Evolutionary conservation across 2,329 filamentous ascomycete genomes (phyloP).

Genomic region (Alternaria sp.): DNA sequence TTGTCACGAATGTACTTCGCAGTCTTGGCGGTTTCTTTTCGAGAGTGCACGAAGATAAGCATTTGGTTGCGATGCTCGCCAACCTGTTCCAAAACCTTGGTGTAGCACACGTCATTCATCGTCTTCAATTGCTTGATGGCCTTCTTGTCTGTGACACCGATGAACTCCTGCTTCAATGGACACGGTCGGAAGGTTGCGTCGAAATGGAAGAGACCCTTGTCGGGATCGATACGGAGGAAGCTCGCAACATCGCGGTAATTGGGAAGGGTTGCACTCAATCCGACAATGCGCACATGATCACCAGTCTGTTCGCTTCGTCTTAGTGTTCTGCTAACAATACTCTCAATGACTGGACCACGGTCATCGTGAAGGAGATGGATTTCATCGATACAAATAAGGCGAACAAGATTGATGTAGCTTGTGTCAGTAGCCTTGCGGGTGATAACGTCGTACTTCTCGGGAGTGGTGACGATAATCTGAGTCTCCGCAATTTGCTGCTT

Average conservation of each 20-base stretch:
- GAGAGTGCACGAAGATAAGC: constrained; percentile 98
- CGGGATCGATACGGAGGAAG: constrained; percentile 87
- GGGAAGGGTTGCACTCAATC: constrained; percentile 91
- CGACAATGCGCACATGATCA: constrained; percentile 88
- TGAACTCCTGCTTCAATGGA: constrained; percentile 94
- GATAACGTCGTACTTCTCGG: constrained; percentile 99
- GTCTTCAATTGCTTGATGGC: constrained; percentile 98
- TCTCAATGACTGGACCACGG: constrained; percentile 93
- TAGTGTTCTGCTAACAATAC: constrained; percentile 94
- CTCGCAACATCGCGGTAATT: constrained; percentile 97
- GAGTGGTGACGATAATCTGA: constrained; percentile 96
- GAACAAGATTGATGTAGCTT: constrained; percentile 96
- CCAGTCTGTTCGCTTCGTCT: constrained; percentile 92
- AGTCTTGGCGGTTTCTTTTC: constrained; percentile 98
- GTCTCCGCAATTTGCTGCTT: constrained; percentile 99
- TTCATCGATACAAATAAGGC: constrained; percentile 95
- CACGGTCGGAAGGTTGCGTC: constrained; percentile 94
- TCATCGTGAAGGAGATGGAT: constrained; percentile 98
- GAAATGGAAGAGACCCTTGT: constrained; percentile 93
- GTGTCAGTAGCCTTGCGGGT: constrained; percentile 96
- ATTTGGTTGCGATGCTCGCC: constrained; percentile 94
- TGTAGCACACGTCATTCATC: constrained; percentile 99
- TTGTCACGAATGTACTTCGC: constrained; percentile 96
- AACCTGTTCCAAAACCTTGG: constrained; percentile 95
- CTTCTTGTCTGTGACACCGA: constrained; percentile 96